These are phyloP conservation scores for Candida sonorensis DNA, from an alignment of 805 yeast species.

Conservation along the genomic window DNA sequence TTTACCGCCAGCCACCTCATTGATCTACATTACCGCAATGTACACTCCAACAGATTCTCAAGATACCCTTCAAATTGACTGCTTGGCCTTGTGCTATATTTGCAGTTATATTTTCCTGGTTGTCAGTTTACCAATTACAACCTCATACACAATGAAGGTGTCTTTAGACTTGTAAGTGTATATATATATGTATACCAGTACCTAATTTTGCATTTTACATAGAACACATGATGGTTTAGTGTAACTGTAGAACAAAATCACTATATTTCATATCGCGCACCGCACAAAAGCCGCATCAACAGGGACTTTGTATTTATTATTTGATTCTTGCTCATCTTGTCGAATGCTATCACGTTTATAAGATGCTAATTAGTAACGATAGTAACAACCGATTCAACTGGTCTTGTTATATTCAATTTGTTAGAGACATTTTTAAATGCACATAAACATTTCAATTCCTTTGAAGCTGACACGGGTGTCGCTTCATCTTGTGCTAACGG, in stretches of 20 bases:
- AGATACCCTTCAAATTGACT: constrained; percentile 68
- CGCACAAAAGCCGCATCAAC: too few species aligned
- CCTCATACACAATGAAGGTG: constrained; percentile 59
- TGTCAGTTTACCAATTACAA: constrained; percentile 66
- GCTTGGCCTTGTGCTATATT: constrained; percentile 70
- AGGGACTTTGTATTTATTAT: too few species aligned
- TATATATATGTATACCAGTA: too few species aligned
- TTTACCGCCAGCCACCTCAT: constrained; percentile 83
- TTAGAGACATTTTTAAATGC: constrained; percentile 8
- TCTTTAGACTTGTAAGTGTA: constrained; percentile 31
- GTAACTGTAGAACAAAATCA: too few species aligned
- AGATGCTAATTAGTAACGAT: too few species aligned
- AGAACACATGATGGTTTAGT: too few species aligned
- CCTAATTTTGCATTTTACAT: too few species aligned
- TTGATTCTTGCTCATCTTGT: too few species aligned
- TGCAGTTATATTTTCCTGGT: constrained; percentile 65
- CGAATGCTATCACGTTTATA: too few species aligned
- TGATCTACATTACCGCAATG: constrained; percentile 83
- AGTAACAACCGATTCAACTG: too few species aligned
- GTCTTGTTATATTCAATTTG: too few species aligned
- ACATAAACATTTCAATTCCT: constrained; percentile 18
- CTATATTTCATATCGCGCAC: too few species aligned
- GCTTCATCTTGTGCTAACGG: constrained; percentile 10
- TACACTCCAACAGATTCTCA: constrained; percentile 60
- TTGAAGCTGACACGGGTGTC: constrained; percentile 16